Base-by-base conservation (phyloP, 805 yeast genomes). In the Ogataea philodendri region DNA sequence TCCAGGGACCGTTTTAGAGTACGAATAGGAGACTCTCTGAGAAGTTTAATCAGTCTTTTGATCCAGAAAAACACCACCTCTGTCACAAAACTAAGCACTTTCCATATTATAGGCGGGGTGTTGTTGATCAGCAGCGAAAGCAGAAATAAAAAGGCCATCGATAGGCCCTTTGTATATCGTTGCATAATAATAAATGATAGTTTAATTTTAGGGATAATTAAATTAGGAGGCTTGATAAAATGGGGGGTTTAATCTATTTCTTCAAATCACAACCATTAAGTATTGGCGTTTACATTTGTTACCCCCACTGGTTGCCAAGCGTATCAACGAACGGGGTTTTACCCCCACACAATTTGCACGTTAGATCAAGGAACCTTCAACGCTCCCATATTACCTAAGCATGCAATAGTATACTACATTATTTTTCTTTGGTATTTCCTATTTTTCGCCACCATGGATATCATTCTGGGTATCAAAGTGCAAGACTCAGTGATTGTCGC, bases 401-500 rank as follows among this genome's bases (percentile, higher is more conserved):
- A n/a, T n/a, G n/a, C n/a, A n/a, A n/a, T n/a, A n/a, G n/a, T n/a
- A n/a, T n/a, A n/a, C n/a, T n/a, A n/a, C n/a, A n/a, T n/a, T n/a
- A n/a, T 35, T 35, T 29, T 35, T 33, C 29, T 26, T 31, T 19
- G 22, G 9, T 32, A 32, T 33, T 33, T 26, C 26, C 29, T 27
- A n/a, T 31, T 16, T 23, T 22, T 23, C 27, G 37, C 23, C 32
- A 24, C 30, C 28, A 93, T 93, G 97, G 98, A 90, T 69, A 80
- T 90, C 53, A 68, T 90, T 37, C 69, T 90, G 51, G 97, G 97
- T 39, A 81, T 90, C 51, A 81, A 75, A 54, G 83, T 88, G 21
- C 67, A 77, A 52, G 94, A 87, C 54, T 73, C 79, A 43, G 95
- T 90, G 28, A 72, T 93, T 42, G 64, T 90, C 39, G 96, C 96